Conservation (phyloP, 164 flowering plant species). For the Macadamia tetraphylla region DNA sequence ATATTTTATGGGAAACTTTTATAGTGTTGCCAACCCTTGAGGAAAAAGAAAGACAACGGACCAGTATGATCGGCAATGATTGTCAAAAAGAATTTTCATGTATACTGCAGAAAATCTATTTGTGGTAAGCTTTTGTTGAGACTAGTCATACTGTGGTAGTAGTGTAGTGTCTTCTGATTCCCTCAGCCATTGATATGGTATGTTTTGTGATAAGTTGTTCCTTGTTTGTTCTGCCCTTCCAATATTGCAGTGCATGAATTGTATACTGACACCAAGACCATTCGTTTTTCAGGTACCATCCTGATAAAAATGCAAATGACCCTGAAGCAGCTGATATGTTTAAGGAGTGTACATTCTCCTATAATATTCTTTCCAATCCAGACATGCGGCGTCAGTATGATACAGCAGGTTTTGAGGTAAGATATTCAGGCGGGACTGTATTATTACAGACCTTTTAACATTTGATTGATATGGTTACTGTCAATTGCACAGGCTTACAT, state of each 20-base stretch:
- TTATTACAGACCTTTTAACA: neutral
- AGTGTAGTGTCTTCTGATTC: neutral
- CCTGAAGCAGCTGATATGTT: constrained; percentile 90
- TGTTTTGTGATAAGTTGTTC: neutral
- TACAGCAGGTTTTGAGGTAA: constrained; percentile 90
- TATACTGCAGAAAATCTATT: too few species aligned
- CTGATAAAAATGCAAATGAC: constrained; percentile 98
- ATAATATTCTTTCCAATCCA: constrained; percentile 79
- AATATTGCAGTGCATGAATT: neutral
- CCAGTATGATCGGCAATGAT: too few species aligned
- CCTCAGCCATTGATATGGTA: neutral
- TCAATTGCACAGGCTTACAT: neutral
- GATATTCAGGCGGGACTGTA: neutral
- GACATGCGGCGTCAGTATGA: constrained; percentile 88
- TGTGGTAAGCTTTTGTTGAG: too few species aligned
- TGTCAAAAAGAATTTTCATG: too few species aligned
- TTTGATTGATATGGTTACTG: neutral
- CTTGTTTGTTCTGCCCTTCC: neutral
- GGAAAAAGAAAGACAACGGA: too few species aligned
- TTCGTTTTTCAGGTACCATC: constrained; percentile 70
- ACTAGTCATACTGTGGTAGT: neutral
- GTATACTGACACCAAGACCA: neutral
- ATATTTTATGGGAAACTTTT: too few species aligned
- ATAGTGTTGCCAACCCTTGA: too few species aligned
- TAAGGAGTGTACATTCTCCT: constrained; percentile 87